Conservation (phyloP, 129 eudicot genomes). For the Escallonia herrerae region DNA sequence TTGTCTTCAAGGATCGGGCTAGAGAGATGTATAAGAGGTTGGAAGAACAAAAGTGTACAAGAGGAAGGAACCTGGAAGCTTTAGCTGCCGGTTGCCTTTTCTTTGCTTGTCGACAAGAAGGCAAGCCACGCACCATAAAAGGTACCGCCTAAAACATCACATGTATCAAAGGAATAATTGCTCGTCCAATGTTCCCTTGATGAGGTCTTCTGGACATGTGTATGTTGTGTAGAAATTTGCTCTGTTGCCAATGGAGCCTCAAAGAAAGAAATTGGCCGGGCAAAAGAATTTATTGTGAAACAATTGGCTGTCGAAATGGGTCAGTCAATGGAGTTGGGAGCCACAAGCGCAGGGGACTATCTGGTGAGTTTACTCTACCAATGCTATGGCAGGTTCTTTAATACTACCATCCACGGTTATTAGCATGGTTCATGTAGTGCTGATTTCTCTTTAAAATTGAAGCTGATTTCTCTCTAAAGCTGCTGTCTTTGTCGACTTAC, state of each 20-base stretch:
- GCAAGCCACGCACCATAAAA: conserved; percentile 71
- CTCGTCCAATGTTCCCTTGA: too few species aligned
- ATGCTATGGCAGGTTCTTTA: too few species aligned
- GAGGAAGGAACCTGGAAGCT: conserved; percentile 80
- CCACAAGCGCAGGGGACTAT: conserved; percentile 67
- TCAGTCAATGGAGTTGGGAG: conserved; percentile 65
- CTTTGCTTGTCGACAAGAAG: conserved; percentile 79
- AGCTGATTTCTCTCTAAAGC: too few species aligned
- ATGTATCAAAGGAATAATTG: too few species aligned
- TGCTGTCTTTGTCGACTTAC: too few species aligned
- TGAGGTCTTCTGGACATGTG: conserved; percentile 19
- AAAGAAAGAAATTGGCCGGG: conserved; percentile 80
- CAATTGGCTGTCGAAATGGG: conserved; percentile 73
- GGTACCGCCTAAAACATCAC: conserved; percentile 25
- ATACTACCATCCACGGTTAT: too few species aligned
- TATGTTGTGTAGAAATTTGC: conserved; percentile 56
- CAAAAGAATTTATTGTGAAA: conserved; percentile 63
- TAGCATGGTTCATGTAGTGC: too few species aligned
- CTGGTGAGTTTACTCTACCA: conserved; percentile 35
- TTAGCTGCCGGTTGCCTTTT: conserved; percentile 68
- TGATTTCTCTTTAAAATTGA: too few species aligned
- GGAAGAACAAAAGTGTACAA: conserved; percentile 69
- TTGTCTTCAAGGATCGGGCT: conserved; percentile 52
- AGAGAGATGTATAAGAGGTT: conserved; percentile 75
- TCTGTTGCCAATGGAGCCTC: conserved; percentile 70